Conservation (phyloP, 352 stramenopile genomes). For the Phytophthora pistaciae region DNA sequence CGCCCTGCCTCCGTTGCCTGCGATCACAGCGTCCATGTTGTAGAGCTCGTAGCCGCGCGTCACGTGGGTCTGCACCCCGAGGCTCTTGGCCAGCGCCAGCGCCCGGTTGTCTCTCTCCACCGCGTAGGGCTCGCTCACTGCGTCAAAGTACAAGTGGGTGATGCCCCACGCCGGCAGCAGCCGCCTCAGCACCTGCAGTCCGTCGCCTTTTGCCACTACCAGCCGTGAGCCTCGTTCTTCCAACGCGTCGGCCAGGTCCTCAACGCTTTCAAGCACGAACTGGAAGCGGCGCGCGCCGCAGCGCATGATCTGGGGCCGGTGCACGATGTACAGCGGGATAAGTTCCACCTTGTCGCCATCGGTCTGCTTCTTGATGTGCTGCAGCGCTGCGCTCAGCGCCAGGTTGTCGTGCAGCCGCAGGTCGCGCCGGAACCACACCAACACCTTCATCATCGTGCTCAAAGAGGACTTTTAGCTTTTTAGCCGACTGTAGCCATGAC, state of each 20-base stretch:
- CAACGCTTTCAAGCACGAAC: conserved; percentile 95
- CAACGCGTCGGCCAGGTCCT: conserved; percentile 77
- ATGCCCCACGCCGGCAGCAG: conserved; percentile 88
- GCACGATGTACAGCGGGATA: conserved; percentile 90
- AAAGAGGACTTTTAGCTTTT: no score
- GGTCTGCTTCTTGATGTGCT: conserved; percentile 30
- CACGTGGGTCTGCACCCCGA: conserved; percentile 76
- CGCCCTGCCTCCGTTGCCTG: conserved; percentile 53
- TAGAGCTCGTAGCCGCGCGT: conserved; percentile 75
- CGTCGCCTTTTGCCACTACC: conserved; percentile 82
- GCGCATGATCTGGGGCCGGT: conserved; percentile 88
- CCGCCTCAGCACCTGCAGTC: conserved; percentile 77
- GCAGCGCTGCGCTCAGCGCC: conserved; percentile 83
- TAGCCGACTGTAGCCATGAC: no score
- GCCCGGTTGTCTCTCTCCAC: conserved; percentile 79
- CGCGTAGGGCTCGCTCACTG: conserved; percentile 93
- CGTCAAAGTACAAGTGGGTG: conserved; percentile 92
- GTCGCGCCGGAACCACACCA: conserved; percentile 96
- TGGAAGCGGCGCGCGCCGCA: conserved; percentile 85
- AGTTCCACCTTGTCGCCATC: conserved; percentile 45
- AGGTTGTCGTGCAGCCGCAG: conserved; percentile 97
- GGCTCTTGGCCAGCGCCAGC: conserved; percentile 45
- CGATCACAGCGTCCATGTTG: conserved; percentile 68
- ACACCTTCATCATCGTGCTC: conserved; percentile 22
- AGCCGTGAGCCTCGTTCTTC: conserved; percentile 66